Evolutionary conservation across 2,329 filamentous ascomycete species (phyloP), one percentile per base, ranked within the genome.

Genomic region (Penicillium sp.): DNA sequence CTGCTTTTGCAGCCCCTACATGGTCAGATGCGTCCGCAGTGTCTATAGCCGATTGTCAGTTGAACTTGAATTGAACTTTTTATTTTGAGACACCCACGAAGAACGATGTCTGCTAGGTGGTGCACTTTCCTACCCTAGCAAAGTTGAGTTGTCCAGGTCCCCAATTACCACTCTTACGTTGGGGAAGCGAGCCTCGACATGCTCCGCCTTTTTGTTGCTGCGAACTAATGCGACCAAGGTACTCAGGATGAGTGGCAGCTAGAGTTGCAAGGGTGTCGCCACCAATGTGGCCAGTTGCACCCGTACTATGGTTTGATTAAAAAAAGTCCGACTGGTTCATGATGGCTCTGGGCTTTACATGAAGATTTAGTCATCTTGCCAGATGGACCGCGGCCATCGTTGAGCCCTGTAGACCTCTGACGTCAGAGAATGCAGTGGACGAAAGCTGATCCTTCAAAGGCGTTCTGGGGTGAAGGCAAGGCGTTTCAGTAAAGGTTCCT

Each of bases 151-250:
- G 45, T 84, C 79, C 3, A 83, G 75, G 50, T 78, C 76, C 28
- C 84, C 84, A 57, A 84, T 80, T 1, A 85, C 81, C n/a, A 85
- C 74, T 14, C 75, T 75, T 53, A 83, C 71, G 5, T 76, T 78
- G 3, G 83, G 75, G 59, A 81, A 86, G 25, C 68, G 61, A 20
- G 66, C 64, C 5, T 70, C 72, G 8, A 79, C 67, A 35, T 73
- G 66, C 28, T 71, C 65, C 43, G 75, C 77, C 56, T 77, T 76
- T 15, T 75, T 70, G 7, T 67, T 66, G 37, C 71, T 75, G 49
- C 78, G 76, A 17, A 81, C 71, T 2, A 80, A 67, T 10, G 67
- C 71, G 0, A 74, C 71, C 59, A 75, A 72, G 25, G 76, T 69
- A 77, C 7, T 79, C 75, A 7, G 77, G 74, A 61, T 82, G 77